Evolutionary conservation across 805 yeast genomes (phyloP).

Genomic region (Citeromyces matritensis): DNA sequence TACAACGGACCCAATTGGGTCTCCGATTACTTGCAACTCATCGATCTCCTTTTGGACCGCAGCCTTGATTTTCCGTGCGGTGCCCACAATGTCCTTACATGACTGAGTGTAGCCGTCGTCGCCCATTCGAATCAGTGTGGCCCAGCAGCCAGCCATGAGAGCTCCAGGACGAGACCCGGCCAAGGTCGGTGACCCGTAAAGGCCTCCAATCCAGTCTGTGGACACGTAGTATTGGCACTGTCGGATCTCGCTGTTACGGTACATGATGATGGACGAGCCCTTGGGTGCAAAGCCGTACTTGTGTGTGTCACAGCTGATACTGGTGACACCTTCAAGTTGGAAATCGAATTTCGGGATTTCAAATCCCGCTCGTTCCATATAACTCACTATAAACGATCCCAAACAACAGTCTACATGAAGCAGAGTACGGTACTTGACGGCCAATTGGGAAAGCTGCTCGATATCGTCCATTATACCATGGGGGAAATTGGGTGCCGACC

Average conservation of each 20-base stretch:
- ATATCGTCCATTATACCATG: constrained; percentile 94
- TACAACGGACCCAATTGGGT: constrained; percentile 73
- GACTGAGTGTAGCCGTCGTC: constrained; percentile 63
- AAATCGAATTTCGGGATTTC: constrained; percentile 59
- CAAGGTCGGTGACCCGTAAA: constrained; percentile 90
- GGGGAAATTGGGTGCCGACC: constrained; percentile 96
- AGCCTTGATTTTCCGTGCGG: constrained; percentile 42
- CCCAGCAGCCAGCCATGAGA: constrained; percentile 96
- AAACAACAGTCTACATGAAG: constrained; percentile 93
- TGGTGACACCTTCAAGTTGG: constrained; percentile 82
- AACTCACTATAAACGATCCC: constrained; percentile 84
- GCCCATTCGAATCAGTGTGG: constrained; percentile 74
- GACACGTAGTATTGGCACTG: constrained; percentile 72
- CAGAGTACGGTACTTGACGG: constrained; percentile 57
- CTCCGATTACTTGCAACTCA: constrained; percentile 61
- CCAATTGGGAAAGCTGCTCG: constrained; percentile 44
- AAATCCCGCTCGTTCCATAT: constrained; percentile 50
- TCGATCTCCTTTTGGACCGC: constrained; percentile 30
- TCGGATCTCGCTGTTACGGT: constrained; percentile 53
- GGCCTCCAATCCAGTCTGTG: constrained; percentile 86
- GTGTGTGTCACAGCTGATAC: constrained; percentile 98
- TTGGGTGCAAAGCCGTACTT: constrained; percentile 98
- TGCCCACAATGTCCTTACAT: constrained; percentile 49
- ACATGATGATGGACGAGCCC: constrained; percentile 89
- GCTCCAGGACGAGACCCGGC: constrained; percentile 99